Base-by-base conservation (phyloP, 495 filamentous ascomycete genomes). In the Penicillium manginii region DNA sequence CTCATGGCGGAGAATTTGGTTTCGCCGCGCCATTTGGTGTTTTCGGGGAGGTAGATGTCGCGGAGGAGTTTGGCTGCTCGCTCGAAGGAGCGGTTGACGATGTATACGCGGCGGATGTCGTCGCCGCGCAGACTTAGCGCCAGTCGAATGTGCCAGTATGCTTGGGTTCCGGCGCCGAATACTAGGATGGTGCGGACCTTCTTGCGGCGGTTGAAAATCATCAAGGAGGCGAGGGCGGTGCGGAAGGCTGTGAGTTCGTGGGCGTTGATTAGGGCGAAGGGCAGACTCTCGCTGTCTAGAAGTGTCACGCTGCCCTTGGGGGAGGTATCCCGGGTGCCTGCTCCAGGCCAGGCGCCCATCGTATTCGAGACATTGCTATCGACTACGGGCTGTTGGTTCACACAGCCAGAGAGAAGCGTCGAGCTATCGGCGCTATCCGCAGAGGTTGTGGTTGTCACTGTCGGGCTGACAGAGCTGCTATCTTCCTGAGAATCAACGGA, bases 111-210 rank as follows among this genome's bases (percentile, higher is more conserved):
- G 58, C 87, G 84, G 62, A 96, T 88, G 6, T 90, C 90, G 14
- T 72, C 59, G 0, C 88, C 87, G 15, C 88, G 85, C 14, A 96
- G 78, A 18, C 91, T 79, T 21, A 98, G 77, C 1, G 91, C 85
- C 12, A 97, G 81, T 0, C 92, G 89, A 51, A 93, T 85, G 71
- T 96, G 92, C 93, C 93, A 98, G 72, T 91, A 91, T 11, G 94
- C 94, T 73, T 97, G 93, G 59, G 87, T 84, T 21, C 93, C 93
- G 12, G 88, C 85, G n/a, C 93, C 94, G 68, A 98, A 97, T 50
- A 96, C 88, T 26, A 87, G 83, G 2, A 96, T 60, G 11, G 86
- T 91, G 61, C 87, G 84, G 29, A 93, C 85, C 47, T 80, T 75
- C 42, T 80, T 73, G 50, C 94, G 89, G 62, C 84, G 86, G 50